Percentiles rank a stretch among this genome's conserved stretches.
Conservation (phyloP, 805 yeast species). For the Ogataea glucozyma region DNA sequence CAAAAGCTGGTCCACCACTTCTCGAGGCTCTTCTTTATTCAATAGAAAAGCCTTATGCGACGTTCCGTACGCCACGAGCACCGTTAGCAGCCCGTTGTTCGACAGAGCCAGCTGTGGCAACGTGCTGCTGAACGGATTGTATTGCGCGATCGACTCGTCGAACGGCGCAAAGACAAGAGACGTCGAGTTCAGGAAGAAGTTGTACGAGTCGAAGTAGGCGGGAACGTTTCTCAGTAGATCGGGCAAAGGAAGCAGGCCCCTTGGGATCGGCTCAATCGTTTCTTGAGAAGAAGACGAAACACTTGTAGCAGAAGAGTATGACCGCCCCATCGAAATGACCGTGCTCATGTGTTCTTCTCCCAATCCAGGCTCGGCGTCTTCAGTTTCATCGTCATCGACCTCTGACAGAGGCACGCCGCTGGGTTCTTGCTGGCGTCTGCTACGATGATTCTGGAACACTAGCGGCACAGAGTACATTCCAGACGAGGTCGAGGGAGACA, state of each 20-base stretch:
- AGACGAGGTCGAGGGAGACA: conserved; percentile 3
- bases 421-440: background rate
- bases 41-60: conserved; percentile 36
- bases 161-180: conserved; percentile 67
- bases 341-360: conserved; percentile 1
- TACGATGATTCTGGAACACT: background rate
- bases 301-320: conserved; percentile 16
- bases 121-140: conserved; percentile 68
- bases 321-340: background rate
- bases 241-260: conserved; percentile 52
- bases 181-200: conserved; percentile 61
- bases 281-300: conserved; percentile 17
- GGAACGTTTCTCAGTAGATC: conserved; percentile 61
- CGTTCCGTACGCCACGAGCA: conserved; percentile 53
- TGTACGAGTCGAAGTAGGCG: conserved; percentile 58
- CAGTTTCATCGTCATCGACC: conserved; percentile 20
- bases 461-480: background rate
- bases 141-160: conserved; percentile 55
- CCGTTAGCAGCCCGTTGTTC: conserved; percentile 55
- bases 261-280: conserved; percentile 31
- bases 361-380: background rate
- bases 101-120: conserved; percentile 70
- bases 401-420: conserved; percentile 8
- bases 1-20: conserved; percentile 52
- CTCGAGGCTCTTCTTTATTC: conserved; percentile 38